Evolutionary conservation across 1,284 basidiomycete genomes (phyloP).

Genomic region (Leccinum fallax): DNA sequence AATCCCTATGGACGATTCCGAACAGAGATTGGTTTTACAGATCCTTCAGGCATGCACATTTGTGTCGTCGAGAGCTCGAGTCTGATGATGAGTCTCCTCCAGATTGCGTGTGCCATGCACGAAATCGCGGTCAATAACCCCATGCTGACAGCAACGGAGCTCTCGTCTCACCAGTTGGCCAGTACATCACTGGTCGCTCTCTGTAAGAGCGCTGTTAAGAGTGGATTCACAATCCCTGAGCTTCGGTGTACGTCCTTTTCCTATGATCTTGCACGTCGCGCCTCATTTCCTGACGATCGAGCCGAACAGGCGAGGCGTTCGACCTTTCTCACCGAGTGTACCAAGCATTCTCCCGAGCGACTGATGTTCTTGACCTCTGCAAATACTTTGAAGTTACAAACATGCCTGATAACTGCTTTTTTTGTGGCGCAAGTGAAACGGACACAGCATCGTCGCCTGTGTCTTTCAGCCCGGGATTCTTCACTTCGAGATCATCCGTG

Average conservation of each 20-base stretch:
- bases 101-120: constrained; percentile 29
- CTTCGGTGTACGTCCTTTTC: constrained; percentile 20
- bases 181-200: constrained; percentile 12
- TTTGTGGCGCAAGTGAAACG: background rate
- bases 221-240: background rate
- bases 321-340: constrained; percentile 9
- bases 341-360: constrained; percentile 3
- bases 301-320: constrained; percentile 14
- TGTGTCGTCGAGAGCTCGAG: background rate
- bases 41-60: constrained; percentile 21
- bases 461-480: background rate
- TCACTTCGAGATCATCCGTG: background rate
- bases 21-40: constrained; percentile 24
- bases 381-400: constrained; percentile 4
- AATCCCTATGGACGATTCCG: background rate
- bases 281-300: constrained; percentile 2
- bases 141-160: constrained; percentile 12
- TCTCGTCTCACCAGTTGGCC: constrained; percentile 13
- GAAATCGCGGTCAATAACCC: constrained; percentile 25
- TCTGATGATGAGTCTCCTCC: constrained; percentile 5
- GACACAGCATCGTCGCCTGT: background rate
- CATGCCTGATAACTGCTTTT: background rate
- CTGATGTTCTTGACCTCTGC: constrained; percentile 10
- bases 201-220: constrained; percentile 9
- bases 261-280: background rate